Evolutionary conservation across 768 basidiomycete genomes (phyloP), one percentile per base, ranked within the genome.

Genomic region (Cyclocybe aegerita): DNA sequence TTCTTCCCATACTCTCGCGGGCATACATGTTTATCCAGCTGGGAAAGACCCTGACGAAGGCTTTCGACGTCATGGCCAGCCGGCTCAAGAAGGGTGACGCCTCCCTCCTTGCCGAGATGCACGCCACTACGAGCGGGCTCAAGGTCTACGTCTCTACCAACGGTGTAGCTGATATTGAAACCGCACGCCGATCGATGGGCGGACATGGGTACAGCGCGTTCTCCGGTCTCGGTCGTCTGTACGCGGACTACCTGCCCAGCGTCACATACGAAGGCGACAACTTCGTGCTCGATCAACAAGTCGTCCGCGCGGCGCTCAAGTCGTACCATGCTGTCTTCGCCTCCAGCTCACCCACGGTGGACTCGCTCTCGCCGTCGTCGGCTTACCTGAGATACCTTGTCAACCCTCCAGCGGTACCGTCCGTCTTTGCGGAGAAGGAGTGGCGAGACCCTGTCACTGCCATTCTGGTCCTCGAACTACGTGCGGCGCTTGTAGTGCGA

Each of bases 181-280:
- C 72, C 5, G 83, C 85, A 3, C 78, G 87, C 7, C 77, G 86
- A 11, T 77, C 85, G 0, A 79, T 90, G 77, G 89, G 88, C 44
- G 88, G 88, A 3, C 88, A 91, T 64, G 88, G 89, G 0, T 89
- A 79, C 65, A 86, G 86, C 56, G 78, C 74, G 0, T 86, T 83
- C 55, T 72, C 84, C 0, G 88, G 86, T 3, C 71, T 90, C 1
- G 87, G 87, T 4, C 66, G 74, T 34, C 45, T 85, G 0, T 88
- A 87, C 54, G 83, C 81, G 3, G 80, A 86, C 62, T 81, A 81
- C 54, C 70, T 87, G 2, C 86, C 87, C 0, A 74, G 77, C 46
- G 79, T 74, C 17, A 88, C 87, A 82, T 86, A 59, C 54, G 88
- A 90, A 68, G 88, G 88, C 10, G 89, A 91, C 60, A 90, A 91